Evolutionary conservation across 2,329 filamentous ascomycete genomes (phyloP).

Genomic region (Pestalotiopsis sp.): DNA sequence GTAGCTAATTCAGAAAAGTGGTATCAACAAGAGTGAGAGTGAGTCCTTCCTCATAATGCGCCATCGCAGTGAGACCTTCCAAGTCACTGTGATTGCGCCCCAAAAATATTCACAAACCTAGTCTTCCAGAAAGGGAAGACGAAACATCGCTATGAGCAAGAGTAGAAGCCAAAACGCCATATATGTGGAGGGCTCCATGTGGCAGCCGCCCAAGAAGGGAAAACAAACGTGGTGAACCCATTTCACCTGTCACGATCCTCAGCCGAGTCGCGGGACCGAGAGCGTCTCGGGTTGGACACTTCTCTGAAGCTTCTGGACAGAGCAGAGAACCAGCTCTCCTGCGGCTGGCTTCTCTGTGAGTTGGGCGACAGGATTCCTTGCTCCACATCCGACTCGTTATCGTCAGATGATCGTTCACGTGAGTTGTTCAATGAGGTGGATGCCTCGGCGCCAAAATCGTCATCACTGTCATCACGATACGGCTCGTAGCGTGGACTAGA

Average conservation of each 20-base stretch:
- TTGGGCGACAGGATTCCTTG: slow-evolving; percentile 38
- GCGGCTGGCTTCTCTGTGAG: slow-evolving; percentile 21
- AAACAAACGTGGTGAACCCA: background rate
- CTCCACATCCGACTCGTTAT: slow-evolving; percentile 43
- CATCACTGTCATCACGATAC: slow-evolving; percentile 56
- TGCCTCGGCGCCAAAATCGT: slow-evolving; percentile 29
- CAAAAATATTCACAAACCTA: background rate
- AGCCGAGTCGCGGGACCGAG: slow-evolving; percentile 3
- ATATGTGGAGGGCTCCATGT: slow-evolving; percentile 1
- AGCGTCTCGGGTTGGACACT: background rate
- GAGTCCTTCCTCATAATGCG: slow-evolving; percentile 9
- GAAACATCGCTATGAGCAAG: slow-evolving; percentile 8
- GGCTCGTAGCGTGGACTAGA: slow-evolving; percentile 56
- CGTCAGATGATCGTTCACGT: slow-evolving; percentile 14
- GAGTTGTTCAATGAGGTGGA: slow-evolving; percentile 23
- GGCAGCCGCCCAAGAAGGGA: background rate
- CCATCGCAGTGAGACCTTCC: background rate
- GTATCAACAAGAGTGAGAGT: slow-evolving; percentile 12
- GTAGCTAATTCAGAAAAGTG: slow-evolving; percentile 5
- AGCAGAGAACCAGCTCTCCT: slow-evolving; percentile 40
- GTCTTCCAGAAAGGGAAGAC: background rate
- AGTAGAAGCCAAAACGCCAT: slow-evolving; percentile 2
- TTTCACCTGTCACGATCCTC: slow-evolving; percentile 9
- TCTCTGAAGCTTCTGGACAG: slow-evolving; percentile 11
- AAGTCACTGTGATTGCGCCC: background rate